A percentile compares a stretch with the other conserved stretches of the same genome.
phyloP scores from a whole-genome alignment of 345 rosid species.

The Clausena lansium region DNA sequence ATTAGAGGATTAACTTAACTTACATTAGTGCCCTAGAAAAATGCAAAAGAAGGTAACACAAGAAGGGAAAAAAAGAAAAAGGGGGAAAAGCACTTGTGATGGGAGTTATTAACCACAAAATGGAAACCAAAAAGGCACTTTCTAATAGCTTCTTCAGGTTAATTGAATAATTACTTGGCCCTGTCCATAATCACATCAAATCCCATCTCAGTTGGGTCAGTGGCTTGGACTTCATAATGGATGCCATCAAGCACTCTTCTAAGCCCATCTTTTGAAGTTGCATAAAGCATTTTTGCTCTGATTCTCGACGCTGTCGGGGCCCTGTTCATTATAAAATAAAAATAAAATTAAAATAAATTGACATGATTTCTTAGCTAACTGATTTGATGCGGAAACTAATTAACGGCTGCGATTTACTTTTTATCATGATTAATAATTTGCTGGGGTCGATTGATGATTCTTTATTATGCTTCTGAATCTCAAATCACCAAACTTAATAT shows the following conservation, averaged over 20 bases:
- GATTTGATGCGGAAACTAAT: constrained; percentile 2
- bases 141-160: neutral
- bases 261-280: constrained; percentile 83
- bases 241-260: constrained; percentile 89
- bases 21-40: constrained; percentile 25
- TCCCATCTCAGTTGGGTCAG: constrained; percentile 96
- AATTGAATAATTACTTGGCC: constrained; percentile 43
- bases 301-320: constrained; percentile 81
- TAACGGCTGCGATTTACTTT: neutral
- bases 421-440: neutral
- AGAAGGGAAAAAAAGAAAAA: neutral
- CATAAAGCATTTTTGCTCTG: constrained; percentile 84
- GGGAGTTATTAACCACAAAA: constrained; percentile 40
- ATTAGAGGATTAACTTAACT: constrained; percentile 33
- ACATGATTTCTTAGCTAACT: neutral
- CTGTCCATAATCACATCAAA: constrained; percentile 77
- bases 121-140: neutral
- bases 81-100: constrained; percentile 22
- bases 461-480: neutral
- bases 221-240: constrained; percentile 92
- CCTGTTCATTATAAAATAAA: constrained; percentile 31
- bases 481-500: neutral
- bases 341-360: neutral
- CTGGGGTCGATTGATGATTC: neutral
- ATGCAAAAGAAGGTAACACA: neutral